A percentile compares a stretch with the other conserved stretches of the same genome.
These are phyloP conservation scores for Penicillium robsamsonii DNA, from an alignment of 495 filamentous ascomycete species.

Conservation along the genomic window DNA sequence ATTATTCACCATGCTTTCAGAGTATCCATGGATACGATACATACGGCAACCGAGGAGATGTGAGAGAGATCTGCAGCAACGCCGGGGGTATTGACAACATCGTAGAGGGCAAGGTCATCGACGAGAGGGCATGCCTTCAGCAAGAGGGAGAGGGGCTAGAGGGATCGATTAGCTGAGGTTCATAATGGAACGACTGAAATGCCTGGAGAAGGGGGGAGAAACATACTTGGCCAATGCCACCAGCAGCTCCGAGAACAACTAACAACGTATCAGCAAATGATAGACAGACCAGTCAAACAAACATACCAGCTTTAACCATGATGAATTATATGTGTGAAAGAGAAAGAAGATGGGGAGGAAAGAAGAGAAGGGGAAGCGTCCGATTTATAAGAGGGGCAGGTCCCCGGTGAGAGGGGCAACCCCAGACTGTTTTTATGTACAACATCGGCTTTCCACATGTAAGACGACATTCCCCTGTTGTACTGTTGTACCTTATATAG, in stretches of 20 bases:
- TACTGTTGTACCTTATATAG: too few species aligned
- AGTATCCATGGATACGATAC: conserved; percentile 27
- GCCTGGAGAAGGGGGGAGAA: background rate
- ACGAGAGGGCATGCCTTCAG: conserved; percentile 83
- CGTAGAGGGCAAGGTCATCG: conserved; percentile 91
- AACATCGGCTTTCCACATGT: conserved; percentile 2
- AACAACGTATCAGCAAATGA: conserved; percentile 1
- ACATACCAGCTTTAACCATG: conserved; percentile 88
- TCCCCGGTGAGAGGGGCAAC: conserved; percentile 22
- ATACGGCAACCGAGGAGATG: conserved; percentile 89
- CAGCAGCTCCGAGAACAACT: conserved; percentile 95
- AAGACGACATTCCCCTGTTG: background rate
- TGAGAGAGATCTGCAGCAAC: conserved; percentile 95
- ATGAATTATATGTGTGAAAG: conserved; percentile 33
- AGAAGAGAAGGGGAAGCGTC: conserved; percentile 20
- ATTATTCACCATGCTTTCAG: background rate
- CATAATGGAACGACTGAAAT: background rate
- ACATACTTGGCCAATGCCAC: conserved; percentile 94
- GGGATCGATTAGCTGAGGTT: conserved; percentile 11
- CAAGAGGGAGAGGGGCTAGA: conserved; percentile 89
- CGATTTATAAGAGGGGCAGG: conserved; percentile 20
- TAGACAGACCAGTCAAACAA: background rate
- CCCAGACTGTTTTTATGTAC: conserved; percentile 18
- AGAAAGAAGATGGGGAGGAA: conserved; percentile 17
- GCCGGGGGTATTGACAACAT: conserved; percentile 98